Base-by-base conservation (phyloP, 148 eudicot genomes). In the Camellia lanceoleosa region DNA sequence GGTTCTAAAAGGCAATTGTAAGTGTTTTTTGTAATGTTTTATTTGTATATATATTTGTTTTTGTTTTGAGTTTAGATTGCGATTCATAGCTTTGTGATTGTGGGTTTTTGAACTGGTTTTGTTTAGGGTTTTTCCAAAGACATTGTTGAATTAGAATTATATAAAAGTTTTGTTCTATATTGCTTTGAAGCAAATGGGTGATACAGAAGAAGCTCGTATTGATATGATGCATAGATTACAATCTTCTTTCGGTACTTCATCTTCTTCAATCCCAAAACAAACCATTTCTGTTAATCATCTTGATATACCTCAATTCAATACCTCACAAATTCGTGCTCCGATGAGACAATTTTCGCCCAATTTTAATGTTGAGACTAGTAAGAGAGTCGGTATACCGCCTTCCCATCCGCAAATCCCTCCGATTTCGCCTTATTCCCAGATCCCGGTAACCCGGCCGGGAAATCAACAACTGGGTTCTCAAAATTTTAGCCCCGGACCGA, bases 331-430 rank as follows among this genome's bases (percentile, higher is more conserved):
- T 77, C 82, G 88, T 7, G 87, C 88, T 18, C 94, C 87, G 55
- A 87, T 89, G 62, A 86, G 92, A 55, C 97, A 93, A 42, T 84
- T 87, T 49, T 81, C 83, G 0, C 92, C 87, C 0, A 91, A 79
- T 84, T 82, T 77, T 41, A 84, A 85, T 19, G 79, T 51, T 71
- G 97, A 94, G 78, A 82, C 80, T 23, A 82, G 69, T 76, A 90
- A 87, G 83, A 78, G 88, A 46, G 85, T 76, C 38, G 98, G 97
- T 1, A 93, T 95, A 18, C 97, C 98, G 4, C 96, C 98, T 15
- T 87, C 96, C 9, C 94, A 93, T 69, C 98, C 98, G 38, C 90
- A 89, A 81, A 90, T 92, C 49, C 95, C 97, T 23, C 91, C 96
- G 5, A 76, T 89, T 59, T 93, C 97, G 4, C 99, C 97, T 7